Evolutionary conservation across 164 flowering plant species (phyloP).

Genomic region (Akebia trifoliata): DNA sequence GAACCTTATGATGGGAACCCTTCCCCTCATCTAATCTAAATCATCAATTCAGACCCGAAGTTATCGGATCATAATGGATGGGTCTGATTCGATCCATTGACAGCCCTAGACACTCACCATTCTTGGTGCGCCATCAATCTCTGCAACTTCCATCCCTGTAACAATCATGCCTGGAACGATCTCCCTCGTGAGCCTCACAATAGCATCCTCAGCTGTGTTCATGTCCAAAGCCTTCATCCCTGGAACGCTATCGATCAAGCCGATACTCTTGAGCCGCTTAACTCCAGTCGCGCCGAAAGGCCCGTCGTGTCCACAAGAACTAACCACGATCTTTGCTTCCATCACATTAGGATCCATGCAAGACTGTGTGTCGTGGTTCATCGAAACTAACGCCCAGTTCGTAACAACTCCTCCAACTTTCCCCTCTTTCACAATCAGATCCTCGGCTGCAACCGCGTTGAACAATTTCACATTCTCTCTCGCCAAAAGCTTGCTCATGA

Average conservation of each 20-base stretch:
- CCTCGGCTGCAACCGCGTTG: conserved; percentile 95
- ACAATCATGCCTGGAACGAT: conserved; percentile 95
- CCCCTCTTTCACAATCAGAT: conserved; percentile 68
- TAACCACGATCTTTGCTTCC: conserved; percentile 94
- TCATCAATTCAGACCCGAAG: too few species aligned
- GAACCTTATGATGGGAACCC: too few species aligned
- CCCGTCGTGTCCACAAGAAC: conserved; percentile 96
- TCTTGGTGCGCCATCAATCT: conserved; percentile 78
- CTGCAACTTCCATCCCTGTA: conserved; percentile 96
- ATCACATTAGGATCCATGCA: conserved; percentile 98
- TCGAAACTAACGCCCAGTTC: conserved; percentile 97
- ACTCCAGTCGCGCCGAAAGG: conserved; percentile 96
- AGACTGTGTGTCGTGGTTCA: conserved; percentile 96
- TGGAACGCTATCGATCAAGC: conserved; percentile 76
- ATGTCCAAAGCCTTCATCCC: conserved; percentile 97
- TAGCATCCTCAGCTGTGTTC: conserved; percentile 95
- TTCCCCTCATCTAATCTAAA: too few species aligned
- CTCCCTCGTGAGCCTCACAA: conserved; percentile 83
- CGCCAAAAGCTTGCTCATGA: conserved; percentile 84
- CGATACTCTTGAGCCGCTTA: conserved; percentile 83
- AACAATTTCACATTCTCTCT: conserved; percentile 88
- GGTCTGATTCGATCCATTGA: too few species aligned
- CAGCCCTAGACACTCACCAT: too few species aligned
- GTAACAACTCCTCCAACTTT: conserved; percentile 83
- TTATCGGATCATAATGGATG: too few species aligned